phyloP scores from a whole-genome alignment of 306 rosid species.

The Argentina anserina region DNA sequence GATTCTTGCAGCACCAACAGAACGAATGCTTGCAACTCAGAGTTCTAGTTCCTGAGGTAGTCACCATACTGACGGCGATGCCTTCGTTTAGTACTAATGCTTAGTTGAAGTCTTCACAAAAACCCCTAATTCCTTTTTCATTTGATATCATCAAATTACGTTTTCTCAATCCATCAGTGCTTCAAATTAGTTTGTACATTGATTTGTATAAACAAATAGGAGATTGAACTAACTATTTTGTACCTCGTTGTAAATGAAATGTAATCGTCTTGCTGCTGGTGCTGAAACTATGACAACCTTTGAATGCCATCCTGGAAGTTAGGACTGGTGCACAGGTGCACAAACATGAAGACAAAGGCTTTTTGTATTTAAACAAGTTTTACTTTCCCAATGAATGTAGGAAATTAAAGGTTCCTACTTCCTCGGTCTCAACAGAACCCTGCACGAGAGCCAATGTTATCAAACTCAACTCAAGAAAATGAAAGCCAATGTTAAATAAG shows the following conservation, averaged over 20 bases:
- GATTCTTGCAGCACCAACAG: constrained; percentile 10
- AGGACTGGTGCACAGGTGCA: background rate
- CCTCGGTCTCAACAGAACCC: background rate
- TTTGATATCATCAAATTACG: constrained; percentile 6
- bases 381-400: background rate
- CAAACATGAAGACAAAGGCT: background rate
- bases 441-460: background rate
- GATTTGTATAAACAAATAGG: constrained; percentile 53
- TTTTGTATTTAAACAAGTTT: background rate
- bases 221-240: background rate
- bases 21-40: constrained; percentile 8
- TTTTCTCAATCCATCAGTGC: constrained; percentile 29
- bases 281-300: background rate
- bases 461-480: background rate
- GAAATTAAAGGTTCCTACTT: background rate
- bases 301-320: background rate
- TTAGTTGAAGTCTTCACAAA: constrained; percentile 22
- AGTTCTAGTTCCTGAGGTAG: constrained; percentile 21
- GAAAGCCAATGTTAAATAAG: too few relatives aligned
- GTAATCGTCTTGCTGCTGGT: background rate
- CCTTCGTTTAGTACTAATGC: constrained; percentile 18
- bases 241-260: background rate
- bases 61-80: constrained; percentile 7
- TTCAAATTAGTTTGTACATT: constrained; percentile 47
- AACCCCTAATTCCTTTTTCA: constrained; percentile 13